phyloP scores from a whole-genome alignment of 106 monocot genomes.

The Allium fistulosum region DNA sequence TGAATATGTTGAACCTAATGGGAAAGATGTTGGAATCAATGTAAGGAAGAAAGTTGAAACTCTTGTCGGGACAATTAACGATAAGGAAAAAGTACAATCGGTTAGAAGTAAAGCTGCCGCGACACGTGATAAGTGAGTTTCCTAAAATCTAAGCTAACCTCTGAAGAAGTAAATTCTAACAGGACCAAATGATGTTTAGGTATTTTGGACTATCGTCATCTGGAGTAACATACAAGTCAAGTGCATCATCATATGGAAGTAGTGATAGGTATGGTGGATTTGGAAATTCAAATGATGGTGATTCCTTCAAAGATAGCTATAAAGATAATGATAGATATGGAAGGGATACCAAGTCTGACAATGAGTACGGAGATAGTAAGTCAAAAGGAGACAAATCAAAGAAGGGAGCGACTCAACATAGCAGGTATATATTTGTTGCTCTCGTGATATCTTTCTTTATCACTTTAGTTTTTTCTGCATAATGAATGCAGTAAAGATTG shows the following conservation, averaged over 20 bases:
- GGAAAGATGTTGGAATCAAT: conserved; percentile 89
- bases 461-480: neutral
- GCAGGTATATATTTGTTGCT: conserved; percentile 12
- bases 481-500: neutral
- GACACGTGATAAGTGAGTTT: conserved; percentile 82
- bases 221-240: conserved; percentile 74
- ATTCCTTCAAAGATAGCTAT: conserved; percentile 50
- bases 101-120: conserved; percentile 84
- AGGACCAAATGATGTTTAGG: conserved; percentile 22
- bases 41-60: conserved; percentile 93
- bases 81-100: conserved; percentile 77
- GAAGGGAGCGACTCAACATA: conserved; percentile 12
- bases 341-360: conserved; percentile 10
- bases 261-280: conserved; percentile 42
- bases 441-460: neutral
- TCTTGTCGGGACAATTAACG: conserved; percentile 53
- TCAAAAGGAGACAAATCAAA: conserved; percentile 21
- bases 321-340: conserved; percentile 14
- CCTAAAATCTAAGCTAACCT: too few relatives aligned
- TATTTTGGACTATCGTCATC: conserved; percentile 89
- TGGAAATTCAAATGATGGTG: conserved; percentile 37
- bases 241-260: conserved; percentile 41
- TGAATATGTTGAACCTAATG: conserved; percentile 90
- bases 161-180: too few relatives aligned
- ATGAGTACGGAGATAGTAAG: conserved; percentile 4